These are phyloP conservation scores for Aureobasidium sp. DNA, from an alignment of 2,329 filamentous ascomycete genomes.

Conservation along the genomic window DNA sequence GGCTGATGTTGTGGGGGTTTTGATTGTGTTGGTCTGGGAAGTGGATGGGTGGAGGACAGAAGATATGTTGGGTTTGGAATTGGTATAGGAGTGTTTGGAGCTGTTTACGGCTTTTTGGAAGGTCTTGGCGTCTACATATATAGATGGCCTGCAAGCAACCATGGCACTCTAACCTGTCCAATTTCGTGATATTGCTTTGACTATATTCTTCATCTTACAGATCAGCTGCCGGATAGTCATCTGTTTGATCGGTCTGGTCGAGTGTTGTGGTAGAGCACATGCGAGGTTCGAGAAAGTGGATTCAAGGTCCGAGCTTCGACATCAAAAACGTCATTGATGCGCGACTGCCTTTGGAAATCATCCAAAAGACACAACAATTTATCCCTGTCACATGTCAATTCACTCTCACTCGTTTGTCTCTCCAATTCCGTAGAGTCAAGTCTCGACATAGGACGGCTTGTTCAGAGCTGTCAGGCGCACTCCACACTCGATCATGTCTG, in stretches of 20 bases:
- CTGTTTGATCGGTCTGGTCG: background rate
- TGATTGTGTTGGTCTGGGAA: too few relatives aligned
- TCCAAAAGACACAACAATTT: background rate
- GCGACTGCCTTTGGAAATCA: background rate
- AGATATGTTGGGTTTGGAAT: background rate
- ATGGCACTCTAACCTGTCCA: too few relatives aligned
- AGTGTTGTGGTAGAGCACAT: background rate
- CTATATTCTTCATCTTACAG: background rate
- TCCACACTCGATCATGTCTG: background rate
- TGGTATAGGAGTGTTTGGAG: background rate
- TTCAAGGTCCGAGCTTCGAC: background rate
- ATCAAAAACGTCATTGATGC: conserved; percentile 4
- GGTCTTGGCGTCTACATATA: background rate
- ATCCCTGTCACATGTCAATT: conserved; percentile 5
- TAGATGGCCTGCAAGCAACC: background rate
- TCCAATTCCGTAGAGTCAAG: background rate
- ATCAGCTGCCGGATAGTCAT: too few relatives aligned
- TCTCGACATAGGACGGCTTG: background rate
- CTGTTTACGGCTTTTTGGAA: background rate
- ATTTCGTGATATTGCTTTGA: too few relatives aligned
- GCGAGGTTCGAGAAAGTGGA: background rate
- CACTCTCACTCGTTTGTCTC: background rate
- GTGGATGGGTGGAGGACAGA: too few relatives aligned
- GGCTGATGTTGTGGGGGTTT: conserved; percentile 18
- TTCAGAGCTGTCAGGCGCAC: background rate